Evolutionary conservation across 1,284 basidiomycete genomes (phyloP).

Genomic region (Sphaerobolus stellatus): DNA sequence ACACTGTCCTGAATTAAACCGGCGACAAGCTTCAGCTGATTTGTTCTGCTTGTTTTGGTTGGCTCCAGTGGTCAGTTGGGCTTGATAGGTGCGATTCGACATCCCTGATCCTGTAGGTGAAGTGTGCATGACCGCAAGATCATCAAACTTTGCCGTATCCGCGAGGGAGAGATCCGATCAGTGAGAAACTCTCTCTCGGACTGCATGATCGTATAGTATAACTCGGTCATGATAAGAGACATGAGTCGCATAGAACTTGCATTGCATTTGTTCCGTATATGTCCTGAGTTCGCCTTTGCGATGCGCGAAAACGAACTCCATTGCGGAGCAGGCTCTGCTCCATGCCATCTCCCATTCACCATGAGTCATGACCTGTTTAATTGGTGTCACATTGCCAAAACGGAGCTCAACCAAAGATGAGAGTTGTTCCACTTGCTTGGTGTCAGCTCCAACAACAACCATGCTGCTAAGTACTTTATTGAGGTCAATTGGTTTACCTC

Average conservation of each 20-base stretch:
- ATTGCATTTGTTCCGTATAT: too few species aligned
- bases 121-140: background rate
- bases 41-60: background rate
- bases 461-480: slow-evolving; percentile 8
- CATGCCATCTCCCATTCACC: slow-evolving; percentile 33
- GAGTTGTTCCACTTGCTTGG: too few species aligned
- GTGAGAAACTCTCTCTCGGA: too few species aligned
- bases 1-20: background rate
- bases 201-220: too few species aligned
- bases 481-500: background rate
- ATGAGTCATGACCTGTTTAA: slow-evolving; percentile 16
- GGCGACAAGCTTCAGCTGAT: background rate
- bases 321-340: slow-evolving; percentile 18
- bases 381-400: background rate
- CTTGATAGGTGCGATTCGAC: too few species aligned
- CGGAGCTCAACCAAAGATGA: too few species aligned
- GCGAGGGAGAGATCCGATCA: slow-evolving; percentile 25
- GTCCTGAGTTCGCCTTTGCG: slow-evolving; percentile 22
- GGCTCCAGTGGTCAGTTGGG: too few species aligned
- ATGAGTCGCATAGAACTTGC: too few species aligned
- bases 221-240: too few species aligned
- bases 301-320: slow-evolving; percentile 28
- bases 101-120: background rate
- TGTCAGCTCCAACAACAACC: slow-evolving; percentile 20
- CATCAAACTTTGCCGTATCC: slow-evolving; percentile 13